Evolutionary conservation across 148 eudicot genomes (phyloP).

Genomic region (Rhododendron henanense): DNA sequence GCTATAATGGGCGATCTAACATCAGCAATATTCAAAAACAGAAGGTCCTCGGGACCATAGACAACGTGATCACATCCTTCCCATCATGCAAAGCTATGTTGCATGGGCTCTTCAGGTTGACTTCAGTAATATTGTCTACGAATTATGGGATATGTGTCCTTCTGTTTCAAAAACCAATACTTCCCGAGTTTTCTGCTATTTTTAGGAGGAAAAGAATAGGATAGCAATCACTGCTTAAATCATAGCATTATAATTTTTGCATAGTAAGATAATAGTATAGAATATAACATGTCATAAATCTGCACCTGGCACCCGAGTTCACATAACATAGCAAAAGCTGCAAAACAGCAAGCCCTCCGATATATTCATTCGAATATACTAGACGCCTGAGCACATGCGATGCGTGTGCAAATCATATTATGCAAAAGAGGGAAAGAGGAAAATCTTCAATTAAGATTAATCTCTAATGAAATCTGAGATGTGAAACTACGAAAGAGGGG

Average conservation of each 20-base stretch:
- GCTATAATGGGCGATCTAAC: background rate
- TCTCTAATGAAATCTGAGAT: too few species aligned
- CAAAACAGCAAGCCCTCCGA: too few species aligned
- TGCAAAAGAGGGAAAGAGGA: too few species aligned
- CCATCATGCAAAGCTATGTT: background rate
- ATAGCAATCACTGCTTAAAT: background rate
- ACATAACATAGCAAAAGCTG: too few species aligned
- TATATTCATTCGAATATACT: background rate
- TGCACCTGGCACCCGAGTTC: background rate
- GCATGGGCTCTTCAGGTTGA: background rate
- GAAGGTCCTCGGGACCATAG: background rate
- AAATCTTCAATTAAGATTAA: too few species aligned
- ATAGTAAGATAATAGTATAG: too few species aligned
- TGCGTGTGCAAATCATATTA: too few species aligned
- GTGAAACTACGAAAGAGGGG: too few species aligned
- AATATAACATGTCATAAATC: background rate
- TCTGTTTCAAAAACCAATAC: background rate
- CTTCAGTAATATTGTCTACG: background rate
- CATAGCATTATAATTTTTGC: background rate
- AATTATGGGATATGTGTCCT: background rate
- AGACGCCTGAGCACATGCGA: too few species aligned
- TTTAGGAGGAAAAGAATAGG: too few species aligned
- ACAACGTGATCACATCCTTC: background rate
- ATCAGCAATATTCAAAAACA: background rate
- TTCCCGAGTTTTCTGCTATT: background rate